These are phyloP conservation scores for Macrotyloma uniflorum DNA, from an alignment of 306 rosid species.

Conservation along the genomic window DNA sequence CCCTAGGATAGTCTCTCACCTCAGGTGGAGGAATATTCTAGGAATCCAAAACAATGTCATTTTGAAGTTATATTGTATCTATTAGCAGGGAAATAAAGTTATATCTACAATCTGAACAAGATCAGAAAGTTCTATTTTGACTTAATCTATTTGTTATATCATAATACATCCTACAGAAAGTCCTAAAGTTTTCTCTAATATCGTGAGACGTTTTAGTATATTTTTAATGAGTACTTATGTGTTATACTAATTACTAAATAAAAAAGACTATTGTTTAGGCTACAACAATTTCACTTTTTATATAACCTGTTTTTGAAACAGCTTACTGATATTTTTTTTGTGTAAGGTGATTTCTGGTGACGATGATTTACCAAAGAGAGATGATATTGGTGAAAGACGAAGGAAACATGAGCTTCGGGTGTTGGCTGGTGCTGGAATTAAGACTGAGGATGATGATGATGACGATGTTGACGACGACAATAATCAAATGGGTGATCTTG, in stretches of 20 bases:
- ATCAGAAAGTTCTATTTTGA: not conserved
- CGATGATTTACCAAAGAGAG: slow-evolving; percentile 87
- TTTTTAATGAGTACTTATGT: not conserved
- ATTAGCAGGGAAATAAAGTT: not conserved
- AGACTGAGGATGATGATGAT: slow-evolving; percentile 52
- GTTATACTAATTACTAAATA: not conserved
- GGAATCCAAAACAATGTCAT: not conserved
- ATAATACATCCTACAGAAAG: not conserved
- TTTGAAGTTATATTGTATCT: not conserved
- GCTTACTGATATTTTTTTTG: slow-evolving; percentile 19
- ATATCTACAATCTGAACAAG: slow-evolving; percentile 1
- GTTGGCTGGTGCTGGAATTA: slow-evolving; percentile 71
- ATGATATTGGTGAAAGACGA: slow-evolving; percentile 76
- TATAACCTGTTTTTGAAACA: slow-evolving; percentile 25
- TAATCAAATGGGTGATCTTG: slow-evolving; percentile 43
- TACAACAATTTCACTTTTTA: not conserved
- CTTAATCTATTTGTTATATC: not conserved
- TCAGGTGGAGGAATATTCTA: not conserved
- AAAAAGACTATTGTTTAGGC: not conserved
- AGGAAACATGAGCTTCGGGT: slow-evolving; percentile 67
- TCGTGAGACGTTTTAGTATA: slow-evolving; percentile 5
- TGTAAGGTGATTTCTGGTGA: slow-evolving; percentile 83
- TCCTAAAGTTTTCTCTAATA: not conserved
- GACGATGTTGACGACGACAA: slow-evolving; percentile 47
- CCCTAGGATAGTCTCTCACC: not conserved